Evolutionary conservation across 1,284 basidiomycete genomes (phyloP), one percentile per base, ranked within the genome.

Genomic region (Heliocybe sulcata): DNA sequence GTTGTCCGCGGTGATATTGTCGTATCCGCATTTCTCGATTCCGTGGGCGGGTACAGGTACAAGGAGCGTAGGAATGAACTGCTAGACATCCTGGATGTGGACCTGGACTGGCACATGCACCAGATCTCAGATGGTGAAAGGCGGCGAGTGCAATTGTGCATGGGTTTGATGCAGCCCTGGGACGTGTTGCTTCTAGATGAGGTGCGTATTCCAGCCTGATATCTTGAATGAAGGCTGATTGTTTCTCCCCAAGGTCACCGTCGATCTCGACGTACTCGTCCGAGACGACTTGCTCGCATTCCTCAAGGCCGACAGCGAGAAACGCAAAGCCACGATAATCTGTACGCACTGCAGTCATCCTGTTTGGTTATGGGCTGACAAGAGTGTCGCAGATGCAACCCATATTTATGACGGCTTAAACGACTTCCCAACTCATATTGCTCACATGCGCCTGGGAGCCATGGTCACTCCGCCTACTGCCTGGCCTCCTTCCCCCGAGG

Each of bases 201-300:
- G 76, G 94, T 87, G 55, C 23, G 67, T 45, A 14, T 54, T 35
- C 4, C 29, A 31, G 29, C 4, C 4, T 31, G 29, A 12, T 31
- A 12, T 31, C 29, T 31, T 12, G 12, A 12, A 31, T 31, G 29
- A 31, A 12, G 29, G 29, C 29, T 31, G 29, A 49, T 49, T 23
- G 10, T 49, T 25, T 29, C 47, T 49, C 12, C 25, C 8, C 23
- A 6, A 49, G 90, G 92, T 98, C 53, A 99, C 96, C 0, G 97
- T 99, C 31, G 97, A 99, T 68, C 77, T 99, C n/a, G 97, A 99
- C 64, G 95, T 98, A 4, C 82, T 98, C 38, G 97, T 99, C 45
- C 86, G 97, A 49, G 85, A 92, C 53, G 92, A 97, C 59, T 76
- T 99, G 22, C 81, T 99, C 60, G 81, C 77, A 19, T 99, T 98